Conservation (phyloP, 2,329 filamentous ascomycete genomes). For the Epichloe glyceriae region DNA sequence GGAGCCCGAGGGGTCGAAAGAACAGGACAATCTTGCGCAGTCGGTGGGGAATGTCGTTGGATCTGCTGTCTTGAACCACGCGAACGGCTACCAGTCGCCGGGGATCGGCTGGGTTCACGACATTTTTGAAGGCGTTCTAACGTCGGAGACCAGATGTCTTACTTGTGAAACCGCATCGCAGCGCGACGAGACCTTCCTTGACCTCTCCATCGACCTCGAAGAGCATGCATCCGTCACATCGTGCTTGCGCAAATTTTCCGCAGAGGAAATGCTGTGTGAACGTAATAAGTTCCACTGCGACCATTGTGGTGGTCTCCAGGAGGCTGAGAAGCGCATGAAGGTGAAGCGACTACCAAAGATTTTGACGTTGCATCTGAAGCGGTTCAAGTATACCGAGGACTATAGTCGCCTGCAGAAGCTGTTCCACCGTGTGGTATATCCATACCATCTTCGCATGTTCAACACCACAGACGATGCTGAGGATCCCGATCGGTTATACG, state of each 20-base stretch:
- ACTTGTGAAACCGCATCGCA: slow-evolving; percentile 95
- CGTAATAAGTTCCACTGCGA: slow-evolving; percentile 99
- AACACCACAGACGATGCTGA: slow-evolving; percentile 94
- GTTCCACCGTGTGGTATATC: slow-evolving; percentile 93
- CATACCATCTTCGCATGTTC: slow-evolving; percentile 90
- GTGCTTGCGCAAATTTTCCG: slow-evolving; percentile 88
- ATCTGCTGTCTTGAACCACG: slow-evolving; percentile 21
- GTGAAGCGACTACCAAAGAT: slow-evolving; percentile 90
- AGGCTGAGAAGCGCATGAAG: slow-evolving; percentile 99
- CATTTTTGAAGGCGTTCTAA: slow-evolving; percentile 87
- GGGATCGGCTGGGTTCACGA: slow-evolving; percentile 88
- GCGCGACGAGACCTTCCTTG: slow-evolving; percentile 88
- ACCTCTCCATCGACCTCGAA: slow-evolving; percentile 89
- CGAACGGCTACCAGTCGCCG: slow-evolving; percentile 37
- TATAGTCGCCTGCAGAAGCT: slow-evolving; percentile 87
- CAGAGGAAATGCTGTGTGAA: slow-evolving; percentile 97
- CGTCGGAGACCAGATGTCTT: slow-evolving; percentile 90
- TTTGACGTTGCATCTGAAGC: slow-evolving; percentile 82
- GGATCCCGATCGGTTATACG: slow-evolving; percentile 86
- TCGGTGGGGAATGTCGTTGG: slow-evolving; percentile 32
- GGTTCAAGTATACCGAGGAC: slow-evolving; percentile 98
- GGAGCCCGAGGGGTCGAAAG: slow-evolving; percentile 30
- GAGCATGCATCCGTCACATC: slow-evolving; percentile 94
- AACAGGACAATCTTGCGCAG: slow-evolving; percentile 33
- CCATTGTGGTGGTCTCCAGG: slow-evolving; percentile 88